Conservation (phyloP, 352 stramenopile species). For the Globisporangium okanoganense region DNA sequence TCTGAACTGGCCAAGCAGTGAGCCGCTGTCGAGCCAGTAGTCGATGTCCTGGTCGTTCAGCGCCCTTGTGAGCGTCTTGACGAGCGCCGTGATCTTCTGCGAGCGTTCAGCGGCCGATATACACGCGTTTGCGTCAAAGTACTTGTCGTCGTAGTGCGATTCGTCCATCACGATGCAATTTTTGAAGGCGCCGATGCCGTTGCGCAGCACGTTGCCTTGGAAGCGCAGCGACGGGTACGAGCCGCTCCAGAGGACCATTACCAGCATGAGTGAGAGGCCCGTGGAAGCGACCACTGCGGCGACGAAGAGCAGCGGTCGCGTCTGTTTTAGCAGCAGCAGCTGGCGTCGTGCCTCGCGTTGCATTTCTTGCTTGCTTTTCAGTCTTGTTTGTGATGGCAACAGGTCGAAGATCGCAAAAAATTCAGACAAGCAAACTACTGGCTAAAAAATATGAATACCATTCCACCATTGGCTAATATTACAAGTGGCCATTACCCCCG, state of each 20-base stretch:
- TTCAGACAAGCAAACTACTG: no score
- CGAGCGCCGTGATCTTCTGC: conserved; percentile 31
- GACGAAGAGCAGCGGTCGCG: neutral
- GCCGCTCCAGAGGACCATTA: neutral
- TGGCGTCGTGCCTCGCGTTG: neutral
- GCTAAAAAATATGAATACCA: no score
- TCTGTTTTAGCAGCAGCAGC: neutral
- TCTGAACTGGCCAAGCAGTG: conserved; percentile 50
- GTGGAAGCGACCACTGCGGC: neutral
- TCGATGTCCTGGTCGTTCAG: conserved; percentile 39
- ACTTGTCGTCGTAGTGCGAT: conserved; percentile 35
- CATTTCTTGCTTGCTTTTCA: neutral
- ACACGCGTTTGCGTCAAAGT: conserved; percentile 31
- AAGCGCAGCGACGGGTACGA: conserved; percentile 4
- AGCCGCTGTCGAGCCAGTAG: conserved; percentile 71
- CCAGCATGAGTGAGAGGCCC: neutral
- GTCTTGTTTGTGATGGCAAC: no score
- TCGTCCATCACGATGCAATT: conserved; percentile 27
- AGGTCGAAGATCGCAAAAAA: no score
- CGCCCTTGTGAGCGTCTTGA: conserved; percentile 36
- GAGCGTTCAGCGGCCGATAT: conserved; percentile 35
- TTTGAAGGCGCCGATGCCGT: conserved; percentile 1
- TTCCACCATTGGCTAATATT: no score
- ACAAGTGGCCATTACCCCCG: no score
- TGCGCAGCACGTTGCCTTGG: neutral